Conservation (phyloP, 176 grass and related monocot species). For the Triticum dicoccoides region DNA sequence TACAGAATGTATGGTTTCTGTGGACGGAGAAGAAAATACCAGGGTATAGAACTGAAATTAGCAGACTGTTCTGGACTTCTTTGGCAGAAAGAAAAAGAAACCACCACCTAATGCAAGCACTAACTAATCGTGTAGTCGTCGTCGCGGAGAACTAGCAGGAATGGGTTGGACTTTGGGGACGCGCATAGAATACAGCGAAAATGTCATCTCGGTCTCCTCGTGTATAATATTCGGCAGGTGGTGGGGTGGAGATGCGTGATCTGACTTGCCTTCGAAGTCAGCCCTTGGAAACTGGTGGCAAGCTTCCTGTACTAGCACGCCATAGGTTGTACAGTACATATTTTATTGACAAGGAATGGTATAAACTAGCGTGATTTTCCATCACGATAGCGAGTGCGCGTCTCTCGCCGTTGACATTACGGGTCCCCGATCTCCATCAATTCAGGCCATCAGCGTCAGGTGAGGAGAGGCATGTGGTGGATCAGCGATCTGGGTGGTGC, state of each 20-base stretch:
- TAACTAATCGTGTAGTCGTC: background rate
- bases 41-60: background rate
- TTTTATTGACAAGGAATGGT: too few species aligned
- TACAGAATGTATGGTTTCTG: too few species aligned
- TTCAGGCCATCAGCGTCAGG: background rate
- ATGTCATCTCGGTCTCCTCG: background rate
- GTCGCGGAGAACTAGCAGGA: background rate
- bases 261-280: constrained; percentile 47
- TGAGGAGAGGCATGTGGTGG: background rate
- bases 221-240: background rate
- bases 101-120: background rate
- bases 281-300: constrained; percentile 31
- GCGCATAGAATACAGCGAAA: background rate
- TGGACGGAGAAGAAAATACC: background rate
- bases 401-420: background rate
- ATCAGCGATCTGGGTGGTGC: too few species aligned
- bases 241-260: background rate
- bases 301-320: background rate
- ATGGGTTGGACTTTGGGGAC: constrained; percentile 24
- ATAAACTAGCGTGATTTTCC: background rate
- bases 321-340: too few species aligned
- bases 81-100: background rate
- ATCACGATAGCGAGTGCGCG: background rate
- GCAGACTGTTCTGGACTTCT: background rate
- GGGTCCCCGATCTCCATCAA: too few species aligned